Evolutionary conservation across 352 stramenopile species (phyloP), one percentile per base, ranked within the genome.

Genomic region (Phytophthora kernoviae): DNA sequence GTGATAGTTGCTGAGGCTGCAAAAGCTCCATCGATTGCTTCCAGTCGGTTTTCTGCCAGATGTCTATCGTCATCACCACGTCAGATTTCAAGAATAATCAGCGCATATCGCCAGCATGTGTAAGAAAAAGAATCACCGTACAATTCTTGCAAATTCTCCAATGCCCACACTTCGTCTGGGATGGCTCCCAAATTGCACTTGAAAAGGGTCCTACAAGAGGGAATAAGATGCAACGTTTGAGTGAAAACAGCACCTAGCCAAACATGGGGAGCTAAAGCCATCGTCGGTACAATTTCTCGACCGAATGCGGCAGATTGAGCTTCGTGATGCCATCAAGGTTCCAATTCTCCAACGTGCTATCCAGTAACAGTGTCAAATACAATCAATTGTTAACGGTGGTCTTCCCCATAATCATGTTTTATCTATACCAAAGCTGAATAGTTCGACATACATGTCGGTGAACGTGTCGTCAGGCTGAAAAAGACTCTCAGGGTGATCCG

Each of bases 261-360:
- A 49, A n/a, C n/a, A n/a, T n/a, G n/a, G n/a, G n/a, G n/a, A n/a
- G n/a, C 26, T 37, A 53, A 40, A 26, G 6, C 9, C 34, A 33
- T 34, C 32, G 17, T 12, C 79, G n/a, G 45, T 58, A 90, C 80
- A 90, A 67, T 53, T 61, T 75, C 48, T 77, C 68, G 26, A 87
- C 68, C 7, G 75, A 77, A 37, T 51, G 51, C n/a, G 80, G 80
- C 5, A 90, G 61, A 37, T 77, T 74, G 30, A 90, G 70, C 36
- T 58, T 70, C 40, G 34, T 46, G 4, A 79, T 33, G 11, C 45
- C 62, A 36, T 69, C 62, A 56, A 90, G 59, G 46, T 90, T 63
- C 80, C 77, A 90, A 68, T 90, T 85, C n/a, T 72, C 72, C 50
- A 90, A 60, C 27, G 67, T 81, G 17, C 80, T 90, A 39, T n/a